Evolutionary conservation across 2,329 filamentous ascomycete genomes (phyloP).

Genomic region (Grosmannia clavigera): DNA sequence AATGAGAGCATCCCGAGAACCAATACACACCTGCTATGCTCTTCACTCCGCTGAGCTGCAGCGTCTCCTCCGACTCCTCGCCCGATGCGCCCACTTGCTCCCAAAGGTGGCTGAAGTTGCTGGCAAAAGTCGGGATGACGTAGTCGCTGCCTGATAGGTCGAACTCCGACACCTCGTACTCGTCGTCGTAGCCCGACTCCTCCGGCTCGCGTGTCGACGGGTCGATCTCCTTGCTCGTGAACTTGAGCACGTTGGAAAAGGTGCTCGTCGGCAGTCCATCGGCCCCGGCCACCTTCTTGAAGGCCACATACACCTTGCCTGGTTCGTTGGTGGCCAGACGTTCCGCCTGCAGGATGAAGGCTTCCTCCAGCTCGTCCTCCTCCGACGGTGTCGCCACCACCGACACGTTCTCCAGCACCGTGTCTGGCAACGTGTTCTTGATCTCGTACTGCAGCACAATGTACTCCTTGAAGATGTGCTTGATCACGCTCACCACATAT

Average conservation of each 20-base stretch:
- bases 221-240: constrained; percentile 96
- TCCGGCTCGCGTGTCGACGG: constrained; percentile 88
- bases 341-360: constrained; percentile 84
- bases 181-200: constrained; percentile 86
- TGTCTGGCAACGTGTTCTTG: constrained; percentile 91
- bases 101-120: constrained; percentile 94
- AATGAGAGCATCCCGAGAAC: background rate
- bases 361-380: constrained; percentile 74
- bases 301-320: constrained; percentile 89
- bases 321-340: constrained; percentile 75
- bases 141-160: constrained; percentile 89
- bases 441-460: constrained; percentile 93
- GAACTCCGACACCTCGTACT: constrained; percentile 92
- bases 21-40: constrained; percentile 71
- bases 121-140: constrained; percentile 82
- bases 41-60: constrained; percentile 79
- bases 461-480: constrained; percentile 97
- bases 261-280: constrained; percentile 63
- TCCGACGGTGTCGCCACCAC: constrained; percentile 69
- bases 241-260: constrained; percentile 90
- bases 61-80: constrained; percentile 81
- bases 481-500: constrained; percentile 86
- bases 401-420: constrained; percentile 79
- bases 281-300: constrained; percentile 71
- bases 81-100: constrained; percentile 82